Conservation (phyloP, 78 protist genomes). For the Anaeramoeba flamelloides region DNA sequence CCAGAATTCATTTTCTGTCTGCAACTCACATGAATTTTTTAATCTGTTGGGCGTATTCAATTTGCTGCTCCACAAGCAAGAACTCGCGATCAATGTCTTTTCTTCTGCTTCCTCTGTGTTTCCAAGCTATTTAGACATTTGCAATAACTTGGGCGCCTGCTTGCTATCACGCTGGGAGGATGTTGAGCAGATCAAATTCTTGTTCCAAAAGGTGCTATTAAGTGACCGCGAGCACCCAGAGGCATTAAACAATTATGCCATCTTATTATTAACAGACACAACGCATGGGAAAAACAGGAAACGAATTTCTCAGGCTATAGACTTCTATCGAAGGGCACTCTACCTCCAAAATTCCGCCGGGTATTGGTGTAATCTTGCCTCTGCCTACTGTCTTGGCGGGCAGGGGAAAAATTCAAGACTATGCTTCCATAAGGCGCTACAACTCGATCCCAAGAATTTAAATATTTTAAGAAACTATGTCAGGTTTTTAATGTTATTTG, state of each 20-base stretch:
- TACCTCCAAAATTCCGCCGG: neutral
- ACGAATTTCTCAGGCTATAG: neutral
- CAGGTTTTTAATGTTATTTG: neutral
- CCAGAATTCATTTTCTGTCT: no score
- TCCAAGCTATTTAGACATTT: no score
- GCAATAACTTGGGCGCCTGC: no score
- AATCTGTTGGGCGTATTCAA: no score
- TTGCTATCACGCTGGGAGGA: no score
- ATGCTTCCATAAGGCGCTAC: neutral
- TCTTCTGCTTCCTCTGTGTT: no score
- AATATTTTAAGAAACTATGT: neutral
- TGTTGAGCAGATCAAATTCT: neutral
- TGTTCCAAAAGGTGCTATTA: neutral
- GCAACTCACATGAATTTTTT: no score
- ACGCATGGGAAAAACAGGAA: neutral
- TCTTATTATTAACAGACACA: neutral
- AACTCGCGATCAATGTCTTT: no score
- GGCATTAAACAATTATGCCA: neutral
- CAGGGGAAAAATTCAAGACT: neutral
- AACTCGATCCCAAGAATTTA: neutral
- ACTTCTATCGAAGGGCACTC: neutral
- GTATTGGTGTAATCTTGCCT: neutral
- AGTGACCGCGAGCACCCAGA: neutral
- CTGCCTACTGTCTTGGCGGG: neutral
- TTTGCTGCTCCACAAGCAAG: no score